Evolutionary conservation across 768 basidiomycete genomes (phyloP).

Genomic region (Pleurotus tuber-regium): DNA sequence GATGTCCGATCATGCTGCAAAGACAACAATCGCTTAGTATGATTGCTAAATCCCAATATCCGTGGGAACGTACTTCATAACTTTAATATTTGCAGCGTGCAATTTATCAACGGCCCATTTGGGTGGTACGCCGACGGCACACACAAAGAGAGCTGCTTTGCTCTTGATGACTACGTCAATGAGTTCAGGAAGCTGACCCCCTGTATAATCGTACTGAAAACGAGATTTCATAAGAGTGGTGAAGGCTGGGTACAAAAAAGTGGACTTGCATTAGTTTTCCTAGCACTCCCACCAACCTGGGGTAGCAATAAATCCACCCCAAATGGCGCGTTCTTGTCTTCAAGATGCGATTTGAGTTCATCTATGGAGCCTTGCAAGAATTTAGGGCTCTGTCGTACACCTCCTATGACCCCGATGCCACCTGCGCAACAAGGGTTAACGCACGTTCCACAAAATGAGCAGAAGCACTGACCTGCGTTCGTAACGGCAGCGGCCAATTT

Average conservation of each 20-base stretch:
- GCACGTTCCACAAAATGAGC: neutral
- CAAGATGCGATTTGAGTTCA: slow-evolving; percentile 71
- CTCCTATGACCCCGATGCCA: slow-evolving; percentile 88
- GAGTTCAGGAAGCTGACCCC: slow-evolving; percentile 72
- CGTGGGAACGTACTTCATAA: slow-evolving; percentile 71
- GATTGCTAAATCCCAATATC: neutral
- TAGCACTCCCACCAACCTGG: slow-evolving; percentile 75
- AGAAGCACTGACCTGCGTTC: slow-evolving; percentile 59
- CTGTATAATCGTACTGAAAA: slow-evolving; percentile 65
- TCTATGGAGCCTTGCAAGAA: slow-evolving; percentile 65
- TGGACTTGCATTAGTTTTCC: slow-evolving; percentile 70
- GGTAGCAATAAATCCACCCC: slow-evolving; percentile 85
- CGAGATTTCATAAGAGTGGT: neutral
- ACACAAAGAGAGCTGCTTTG: slow-evolving; percentile 77
- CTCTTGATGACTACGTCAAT: slow-evolving; percentile 76
- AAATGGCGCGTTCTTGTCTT: slow-evolving; percentile 73
- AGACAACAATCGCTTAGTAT: slow-evolving; percentile 11
- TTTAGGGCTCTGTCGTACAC: slow-evolving; percentile 69
- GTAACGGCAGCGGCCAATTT: slow-evolving; percentile 86
- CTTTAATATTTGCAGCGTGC: slow-evolving; percentile 72
- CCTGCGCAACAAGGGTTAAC: slow-evolving; percentile 29
- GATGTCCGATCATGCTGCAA: slow-evolving; percentile 77
- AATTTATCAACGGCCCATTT: slow-evolving; percentile 79
- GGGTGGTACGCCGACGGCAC: slow-evolving; percentile 82
- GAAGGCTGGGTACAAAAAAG: slow-evolving; percentile 19